Base-by-base conservation (phyloP, 148 eudicot genomes). In the Heliosperma pusillum region DNA sequence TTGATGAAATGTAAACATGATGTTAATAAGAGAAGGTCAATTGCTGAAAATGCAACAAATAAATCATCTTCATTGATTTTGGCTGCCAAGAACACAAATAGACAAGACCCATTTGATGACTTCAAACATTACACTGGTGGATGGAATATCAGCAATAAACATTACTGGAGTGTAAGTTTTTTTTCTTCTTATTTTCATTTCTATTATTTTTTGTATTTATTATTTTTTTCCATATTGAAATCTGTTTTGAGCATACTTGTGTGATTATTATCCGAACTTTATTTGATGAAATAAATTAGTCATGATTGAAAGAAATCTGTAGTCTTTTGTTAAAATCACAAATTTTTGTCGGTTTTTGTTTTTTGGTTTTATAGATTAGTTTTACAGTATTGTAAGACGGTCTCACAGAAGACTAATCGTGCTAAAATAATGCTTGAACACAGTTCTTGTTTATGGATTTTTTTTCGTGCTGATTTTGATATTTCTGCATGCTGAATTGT, bases 91-190 rank as follows among this genome's bases (percentile, higher is more conserved):
- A 85, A 88, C 74, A 89, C 93, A 1, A 36, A 79, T 25, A 82
- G 93, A 44, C 83, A 77, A 73, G 90, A 87, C 85, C 89, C 91
- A 7, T 9, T 73, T 76, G 66, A 86, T 74, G 53, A 63, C 45
- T 83, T 80, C 55, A 77, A 79, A 12, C 71, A 40, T 3, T 89
- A 89, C 77, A 63, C 74, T 33, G 93, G 93, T 66, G 93, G 91
- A 4, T 89, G 93, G 93, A 86, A 88, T 73, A 82, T 89, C 53
- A 88, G 84, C 57, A 74, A 88, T 79, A 1, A 7, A 2, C 91
- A 89, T 78, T 88, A 89, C 74, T 77, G 87, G 82, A 82, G 78
- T 73, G 93, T 89, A 36, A 78, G 86, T 73, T 8, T 36, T 44
- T n/a, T 24, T 36, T n/a, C 19, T 59, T 27, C 5, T 19, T 20